A percentile compares a stretch with the other conserved stretches of the same genome.
Conservation (phyloP, 768 basidiomycete species). For the Rhodotorula toruloides region DNA sequence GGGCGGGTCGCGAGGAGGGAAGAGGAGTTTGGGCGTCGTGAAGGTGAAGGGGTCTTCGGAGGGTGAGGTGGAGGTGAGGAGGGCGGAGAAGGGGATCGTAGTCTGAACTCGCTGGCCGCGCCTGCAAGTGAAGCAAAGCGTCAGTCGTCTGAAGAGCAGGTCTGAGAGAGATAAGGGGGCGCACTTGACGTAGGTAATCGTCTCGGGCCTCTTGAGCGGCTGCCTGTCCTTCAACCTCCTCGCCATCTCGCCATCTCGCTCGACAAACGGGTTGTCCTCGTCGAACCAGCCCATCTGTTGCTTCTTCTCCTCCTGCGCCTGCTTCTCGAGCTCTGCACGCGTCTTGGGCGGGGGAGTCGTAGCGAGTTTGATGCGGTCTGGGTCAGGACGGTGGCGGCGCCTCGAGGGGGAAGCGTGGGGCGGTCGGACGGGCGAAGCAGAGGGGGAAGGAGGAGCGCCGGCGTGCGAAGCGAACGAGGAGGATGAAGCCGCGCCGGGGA, state of each 20-base stretch:
- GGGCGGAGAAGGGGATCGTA: slow-evolving; percentile 30
- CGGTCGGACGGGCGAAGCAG: neutral
- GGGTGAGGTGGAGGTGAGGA: slow-evolving; percentile 22
- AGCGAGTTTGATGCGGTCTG: slow-evolving; percentile 25
- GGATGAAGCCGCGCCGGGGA: slow-evolving; percentile 8
- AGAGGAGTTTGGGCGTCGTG: slow-evolving; percentile 30
- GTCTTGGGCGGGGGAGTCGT: slow-evolving; percentile 18
- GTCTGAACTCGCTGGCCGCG: slow-evolving; percentile 33
- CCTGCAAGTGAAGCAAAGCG: neutral
- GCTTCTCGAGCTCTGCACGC: slow-evolving; percentile 2
- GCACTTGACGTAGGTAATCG: slow-evolving; percentile 34
- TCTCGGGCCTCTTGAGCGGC: slow-evolving; percentile 25
- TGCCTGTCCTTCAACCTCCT: neutral
- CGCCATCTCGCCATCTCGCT: slow-evolving; percentile 20
- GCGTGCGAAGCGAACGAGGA: neutral
- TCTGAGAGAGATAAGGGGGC: neutral
- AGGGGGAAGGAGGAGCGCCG: neutral
- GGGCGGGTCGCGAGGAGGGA: slow-evolving; percentile 23
- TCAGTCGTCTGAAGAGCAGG: neutral
- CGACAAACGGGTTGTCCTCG: slow-evolving; percentile 35
- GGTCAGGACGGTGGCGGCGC: slow-evolving; percentile 14
- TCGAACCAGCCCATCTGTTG: slow-evolving; percentile 29
- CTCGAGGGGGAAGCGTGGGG: neutral
- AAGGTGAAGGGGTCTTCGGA: slow-evolving; percentile 35
- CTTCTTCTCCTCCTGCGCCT: neutral